phyloP scores from a whole-genome alignment of 768 basidiomycete genomes.

The Hypsizygus marmoreus region DNA sequence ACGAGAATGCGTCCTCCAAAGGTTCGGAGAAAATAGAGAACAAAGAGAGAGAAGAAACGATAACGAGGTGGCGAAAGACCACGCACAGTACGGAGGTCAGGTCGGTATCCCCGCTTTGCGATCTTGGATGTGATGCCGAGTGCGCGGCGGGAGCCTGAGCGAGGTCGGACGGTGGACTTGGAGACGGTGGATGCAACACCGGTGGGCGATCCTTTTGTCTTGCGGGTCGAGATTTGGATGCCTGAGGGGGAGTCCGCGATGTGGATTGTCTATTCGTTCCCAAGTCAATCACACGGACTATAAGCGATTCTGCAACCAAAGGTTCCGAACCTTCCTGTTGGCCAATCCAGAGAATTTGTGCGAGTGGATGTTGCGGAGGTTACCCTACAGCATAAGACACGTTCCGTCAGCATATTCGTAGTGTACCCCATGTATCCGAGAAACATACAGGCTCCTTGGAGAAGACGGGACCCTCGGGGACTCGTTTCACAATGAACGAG shows the following conservation, averaged over 20 bases:
- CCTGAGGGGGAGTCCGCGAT: slow-evolving; percentile 56
- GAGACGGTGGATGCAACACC: slow-evolving; percentile 51
- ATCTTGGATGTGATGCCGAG: slow-evolving; percentile 59
- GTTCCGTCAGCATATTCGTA: background rate
- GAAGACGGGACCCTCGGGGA: slow-evolving; percentile 72
- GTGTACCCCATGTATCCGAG: too few species aligned
- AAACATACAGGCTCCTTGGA: slow-evolving; percentile 88
- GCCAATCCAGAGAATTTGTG: slow-evolving; percentile 89
- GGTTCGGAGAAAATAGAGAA: slow-evolving; percentile 9
- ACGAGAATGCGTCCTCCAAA: slow-evolving; percentile 66
- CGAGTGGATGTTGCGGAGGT: slow-evolving; percentile 87
- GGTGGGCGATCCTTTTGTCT: slow-evolving; percentile 55
- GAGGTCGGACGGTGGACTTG: slow-evolving; percentile 58
- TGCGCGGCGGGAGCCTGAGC: slow-evolving; percentile 72
- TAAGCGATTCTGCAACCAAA: background rate
- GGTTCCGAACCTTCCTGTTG: slow-evolving; percentile 68
- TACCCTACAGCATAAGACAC: slow-evolving; percentile 54
- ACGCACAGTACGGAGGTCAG: slow-evolving; percentile 79
- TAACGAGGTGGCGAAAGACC: background rate
- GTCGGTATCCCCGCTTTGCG: slow-evolving; percentile 72
- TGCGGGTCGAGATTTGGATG: slow-evolving; percentile 65
- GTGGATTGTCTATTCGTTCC: slow-evolving; percentile 57
- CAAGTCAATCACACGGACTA: slow-evolving; percentile 2
- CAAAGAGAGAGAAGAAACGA: slow-evolving; percentile 11
- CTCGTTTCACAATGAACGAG: slow-evolving; percentile 84